Evolutionary conservation across 208 protist genomes (phyloP), one percentile per base, ranked within the genome.

Genomic region (Trypanosoma theileri): DNA sequence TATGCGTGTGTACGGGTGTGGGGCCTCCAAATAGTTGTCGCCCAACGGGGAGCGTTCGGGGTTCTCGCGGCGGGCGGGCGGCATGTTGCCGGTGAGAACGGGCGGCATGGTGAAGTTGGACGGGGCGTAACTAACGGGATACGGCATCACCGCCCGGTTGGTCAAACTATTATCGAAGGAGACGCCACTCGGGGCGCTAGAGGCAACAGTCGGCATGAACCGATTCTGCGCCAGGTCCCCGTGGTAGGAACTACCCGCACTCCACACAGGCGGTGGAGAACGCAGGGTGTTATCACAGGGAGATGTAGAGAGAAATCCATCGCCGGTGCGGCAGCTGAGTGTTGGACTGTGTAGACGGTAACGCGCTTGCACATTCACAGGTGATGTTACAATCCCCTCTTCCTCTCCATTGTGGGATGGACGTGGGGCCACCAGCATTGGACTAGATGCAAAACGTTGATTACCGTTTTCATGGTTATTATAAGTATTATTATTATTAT

Each of bases 111-210:
- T 17, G 56, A 89, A 86, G 17, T 78, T 67, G 0, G 71, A 21
- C 2, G 84, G 84, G 0, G 75, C 75, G 42, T 86, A 86, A 35
- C 71, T 73, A 17, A 52, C 70, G 0, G 68, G 16, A 48, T 66
- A 58, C 46, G 46, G 55, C 60, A 59, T 14, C 14, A 42, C 35
- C 22, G 24, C 12, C 12, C 26, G 28, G 54, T 40, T 57, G 40
- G 24, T 45, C 0, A 52, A 24, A 51, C 19, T 48, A 54, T 31
- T n/a, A 0, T 73, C 59, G 21, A n/a, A 19, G 21, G 59, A 21
- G 12, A 54, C 55, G 8, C 59, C 59, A 24, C 50, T 59, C 8
- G 67, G 44, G 0, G 67, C 57, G 42, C 71, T 76, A 19, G 44
- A 52, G 8, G 35, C 17, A 11, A 46, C 61, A 12, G 53, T 57